Percentiles rank a stretch among this genome's conserved stretches.
phyloP scores from a whole-genome alignment of 306 rosid species.

The Pyrus betulifolia region DNA sequence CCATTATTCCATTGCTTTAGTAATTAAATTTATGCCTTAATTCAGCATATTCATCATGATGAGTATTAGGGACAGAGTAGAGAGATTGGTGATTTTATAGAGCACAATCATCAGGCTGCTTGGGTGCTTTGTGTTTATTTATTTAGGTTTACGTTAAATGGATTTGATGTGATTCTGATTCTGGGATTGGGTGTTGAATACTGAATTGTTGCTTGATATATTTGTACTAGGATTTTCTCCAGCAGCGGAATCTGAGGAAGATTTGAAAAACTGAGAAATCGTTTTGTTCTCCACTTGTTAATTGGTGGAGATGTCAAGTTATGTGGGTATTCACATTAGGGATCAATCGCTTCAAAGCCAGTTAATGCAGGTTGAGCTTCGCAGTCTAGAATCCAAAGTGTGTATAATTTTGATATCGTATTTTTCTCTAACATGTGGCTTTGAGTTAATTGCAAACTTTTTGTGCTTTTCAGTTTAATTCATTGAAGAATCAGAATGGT shows the following conservation, averaged over 20 bases:
- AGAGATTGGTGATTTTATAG: conserved; percentile 24
- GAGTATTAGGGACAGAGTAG: conserved; percentile 23
- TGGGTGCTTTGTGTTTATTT: not conserved
- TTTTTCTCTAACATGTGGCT: conserved; percentile 1
- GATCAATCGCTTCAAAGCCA: conserved; percentile 94
- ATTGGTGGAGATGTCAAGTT: conserved; percentile 60
- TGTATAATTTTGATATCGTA: conserved; percentile 13
- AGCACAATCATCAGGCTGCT: conserved; percentile 23
- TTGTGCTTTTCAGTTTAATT: conserved; percentile 40
- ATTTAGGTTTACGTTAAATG: conserved; percentile 11
- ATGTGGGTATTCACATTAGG: conserved; percentile 68
- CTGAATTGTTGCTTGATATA: not conserved
- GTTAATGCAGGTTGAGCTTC: conserved; percentile 92
- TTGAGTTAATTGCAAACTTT: not conserved
- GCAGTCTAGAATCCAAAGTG: conserved; percentile 55
- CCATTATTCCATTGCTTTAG: too few relatives aligned
- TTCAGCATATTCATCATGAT: too few relatives aligned
- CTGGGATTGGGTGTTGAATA: conserved; percentile 1
- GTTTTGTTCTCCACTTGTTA: conserved; percentile 2
- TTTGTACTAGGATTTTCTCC: conserved; percentile 2
- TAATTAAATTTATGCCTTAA: too few relatives aligned
- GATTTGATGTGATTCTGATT: conserved; percentile 15
- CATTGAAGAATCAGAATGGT: conserved; percentile 61
- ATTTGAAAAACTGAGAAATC: conserved; percentile 3
- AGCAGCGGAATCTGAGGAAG: conserved; percentile 12